Conservation (phyloP, 2,329 filamentous ascomycete genomes). For the Leptosphaerulina australis region DNA sequence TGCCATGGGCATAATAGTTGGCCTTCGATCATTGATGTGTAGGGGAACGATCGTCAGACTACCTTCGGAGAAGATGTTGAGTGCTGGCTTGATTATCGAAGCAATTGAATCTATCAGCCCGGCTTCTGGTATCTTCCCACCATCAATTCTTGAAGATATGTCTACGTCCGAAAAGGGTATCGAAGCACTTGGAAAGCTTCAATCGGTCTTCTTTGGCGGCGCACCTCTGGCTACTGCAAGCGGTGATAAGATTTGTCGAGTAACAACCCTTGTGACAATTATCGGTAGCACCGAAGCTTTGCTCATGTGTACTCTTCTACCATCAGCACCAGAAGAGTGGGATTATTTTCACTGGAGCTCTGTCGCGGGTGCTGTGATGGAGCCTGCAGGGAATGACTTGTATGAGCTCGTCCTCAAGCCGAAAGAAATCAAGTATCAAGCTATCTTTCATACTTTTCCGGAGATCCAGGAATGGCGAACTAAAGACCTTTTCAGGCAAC, state of each 20-base stretch:
- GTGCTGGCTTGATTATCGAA: constrained; percentile 9
- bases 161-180: constrained; percentile 7
- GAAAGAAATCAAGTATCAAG: neutral
- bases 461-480: constrained; percentile 18
- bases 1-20: constrained; percentile 13
- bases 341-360: constrained; percentile 16
- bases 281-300: constrained; percentile 17
- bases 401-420: constrained; percentile 12
- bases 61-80: constrained; percentile 7
- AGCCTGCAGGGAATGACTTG: constrained; percentile 3
- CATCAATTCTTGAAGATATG: constrained; percentile 13
- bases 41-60: constrained; percentile 11
- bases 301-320: constrained; percentile 7
- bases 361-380: constrained; percentile 12
- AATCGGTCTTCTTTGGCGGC: constrained; percentile 17
- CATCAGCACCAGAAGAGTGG: constrained; percentile 2
- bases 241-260: constrained; percentile 18
- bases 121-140: constrained; percentile 9
- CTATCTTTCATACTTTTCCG: constrained; percentile 11
- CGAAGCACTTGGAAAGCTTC: constrained; percentile 3
- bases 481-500: constrained; percentile 25
- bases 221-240: constrained; percentile 16
- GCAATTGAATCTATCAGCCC: constrained; percentile 6
- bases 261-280: constrained; percentile 11
- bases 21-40: constrained; percentile 10